Base-by-base conservation (phyloP, 495 filamentous ascomycete genomes). In the Hypoxylon lienhwacheense region DNA sequence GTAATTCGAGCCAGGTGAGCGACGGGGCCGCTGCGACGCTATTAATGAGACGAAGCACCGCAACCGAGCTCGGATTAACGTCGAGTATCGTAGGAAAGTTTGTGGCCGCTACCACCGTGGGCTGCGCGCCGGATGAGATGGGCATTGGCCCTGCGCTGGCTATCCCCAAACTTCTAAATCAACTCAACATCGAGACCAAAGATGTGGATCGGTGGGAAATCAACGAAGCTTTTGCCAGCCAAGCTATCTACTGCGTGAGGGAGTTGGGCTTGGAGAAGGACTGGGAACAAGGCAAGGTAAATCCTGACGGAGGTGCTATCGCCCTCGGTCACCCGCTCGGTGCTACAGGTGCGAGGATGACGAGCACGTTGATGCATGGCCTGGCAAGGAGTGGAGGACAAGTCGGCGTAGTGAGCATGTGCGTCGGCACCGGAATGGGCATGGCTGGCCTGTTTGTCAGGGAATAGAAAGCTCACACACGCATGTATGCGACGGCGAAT, bases 181-280 rank as follows among this genome's bases (percentile, higher is more conserved):
- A 79, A 46, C 77, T 86, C 7, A 89, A 84, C 12, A 53, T 96
- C 26, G 61, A 63, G 39, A 82, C 74, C 4, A 71, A 75, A 7
- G 89, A 97, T 39, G 85, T 97, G 0, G 81, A 85, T 4, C 73
- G 92, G n/a, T 96, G 90, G 90, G 91, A 97, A 78, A 85, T 97
- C 67, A 97, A 96, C 70, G 91, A 96, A 78, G 91, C 91, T 14
- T 97, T 96, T 72, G 91, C 91, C 3, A 88, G 85, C 45, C 91
- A 97, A 73, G 85, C 88, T 8, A 66, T 96, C 7, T 88, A 95
- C 73, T 92, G 86, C 64, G 67, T 89, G 25, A 73, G 88, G 58
- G 80, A 85, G 70, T 73, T 96, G 12, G 89, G 89, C 0, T 66
- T 90, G 20, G 79, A 85, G 61, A 63, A 70, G 49, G 73, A 54